phyloP scores from a whole-genome alignment of 306 rosid genomes.

The Pterocarpus santalinus region DNA sequence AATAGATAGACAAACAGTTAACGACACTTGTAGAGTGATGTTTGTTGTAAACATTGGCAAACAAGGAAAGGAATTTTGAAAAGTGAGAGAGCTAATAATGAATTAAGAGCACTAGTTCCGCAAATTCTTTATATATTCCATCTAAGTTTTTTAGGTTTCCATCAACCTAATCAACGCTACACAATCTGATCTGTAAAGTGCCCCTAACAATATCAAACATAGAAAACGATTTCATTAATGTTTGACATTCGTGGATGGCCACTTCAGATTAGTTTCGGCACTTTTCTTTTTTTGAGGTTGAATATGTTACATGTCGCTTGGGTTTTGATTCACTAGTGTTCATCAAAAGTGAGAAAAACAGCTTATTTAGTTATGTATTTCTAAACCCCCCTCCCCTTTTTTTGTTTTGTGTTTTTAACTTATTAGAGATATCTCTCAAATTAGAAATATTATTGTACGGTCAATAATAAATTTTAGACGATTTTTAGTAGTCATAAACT shows the following conservation, averaged over 20 bases:
- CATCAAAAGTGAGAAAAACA: no score
- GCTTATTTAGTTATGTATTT: background rate
- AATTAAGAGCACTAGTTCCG: no score
- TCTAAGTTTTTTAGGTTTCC: background rate
- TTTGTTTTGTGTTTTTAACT: no score
- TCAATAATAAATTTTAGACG: no score
- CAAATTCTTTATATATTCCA: background rate
- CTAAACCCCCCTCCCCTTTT: background rate
- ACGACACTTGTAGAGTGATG: no score
- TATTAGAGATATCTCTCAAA: background rate
- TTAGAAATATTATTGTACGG: background rate
- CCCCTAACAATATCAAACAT: background rate
- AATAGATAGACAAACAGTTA: no score
- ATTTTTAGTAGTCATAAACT: background rate
- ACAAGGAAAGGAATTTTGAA: no score
- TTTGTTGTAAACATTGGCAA: no score
- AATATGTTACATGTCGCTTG: no score
- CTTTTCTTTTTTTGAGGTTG: background rate
- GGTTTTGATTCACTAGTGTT: background rate
- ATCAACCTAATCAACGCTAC: background rate
- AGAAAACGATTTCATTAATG: background rate
- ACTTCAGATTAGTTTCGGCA: background rate
- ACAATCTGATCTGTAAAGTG: background rate
- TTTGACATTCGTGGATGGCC: background rate
- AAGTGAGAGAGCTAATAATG: no score